Base-by-base conservation (phyloP, 2,329 filamentous ascomycete species). In the Nothomitra cinnamomea region DNA sequence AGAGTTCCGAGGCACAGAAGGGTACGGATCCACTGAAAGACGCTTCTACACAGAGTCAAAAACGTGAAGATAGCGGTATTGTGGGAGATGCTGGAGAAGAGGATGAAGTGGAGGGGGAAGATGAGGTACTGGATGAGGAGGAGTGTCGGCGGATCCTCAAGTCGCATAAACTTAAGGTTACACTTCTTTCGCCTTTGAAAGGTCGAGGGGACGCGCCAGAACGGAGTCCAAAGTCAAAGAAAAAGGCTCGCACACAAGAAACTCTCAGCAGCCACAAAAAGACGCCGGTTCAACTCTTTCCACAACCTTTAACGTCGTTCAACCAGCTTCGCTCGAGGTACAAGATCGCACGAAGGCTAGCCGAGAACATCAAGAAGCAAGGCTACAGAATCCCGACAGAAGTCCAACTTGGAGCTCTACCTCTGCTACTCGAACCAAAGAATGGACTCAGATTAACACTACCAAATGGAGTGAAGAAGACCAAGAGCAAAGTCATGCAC, bases 381-480 rank as follows among this genome's bases (percentile, higher is more conserved):
- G 87, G 85, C 10, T 98, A 94, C 64, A 79, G 77, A 36, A 72
- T 88, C 54, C 92, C 92, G 12, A 98, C 92, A 0, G 90, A 96
- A 67, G 89, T 98, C 12, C 92, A 98, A 65, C 78, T 96, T 67
- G 89, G 79, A 2, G 83, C 82, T 61, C 68, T 98, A 58, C 90
- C 92, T 25, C 68, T 96, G 47, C 70, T 96, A 36, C 70, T 96
- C 28, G 57, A 70, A 58, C 32, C 57, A n/a, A 61, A 65, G 19
- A 60, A 62, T 32, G 49, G 6, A 53, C 59, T 47, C 22, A 66
- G 8, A 28, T 24, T 66, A 35, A 28, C 12, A 19, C 25, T 13
- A 15, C 12, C 24, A 35, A 35, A 32, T 45, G 38, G 13, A 3
- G 24, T n/a, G 8, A 53, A 53, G 25, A 50, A 21, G 22, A 58